Percentiles rank a stretch among this genome's conserved stretches.
Evolutionary conservation across 306 rosid species (phyloP).

Genomic region (Prunus padus): DNA sequence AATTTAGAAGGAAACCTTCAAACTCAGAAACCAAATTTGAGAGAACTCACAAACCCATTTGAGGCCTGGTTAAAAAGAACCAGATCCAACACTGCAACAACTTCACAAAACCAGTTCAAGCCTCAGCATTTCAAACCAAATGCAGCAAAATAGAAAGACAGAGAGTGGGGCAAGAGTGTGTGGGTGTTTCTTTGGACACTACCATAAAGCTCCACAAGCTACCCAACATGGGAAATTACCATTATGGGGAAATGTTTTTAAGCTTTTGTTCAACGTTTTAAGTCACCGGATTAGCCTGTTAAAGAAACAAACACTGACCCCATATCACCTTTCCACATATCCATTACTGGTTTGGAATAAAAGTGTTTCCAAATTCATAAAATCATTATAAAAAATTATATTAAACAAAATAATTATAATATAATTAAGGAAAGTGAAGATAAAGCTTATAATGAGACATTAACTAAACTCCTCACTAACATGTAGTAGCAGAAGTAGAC

Average conservation of each 20-base stretch:
- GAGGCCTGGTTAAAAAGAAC: constrained; percentile 10
- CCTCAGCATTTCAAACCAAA: constrained; percentile 28
- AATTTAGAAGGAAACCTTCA: background rate
- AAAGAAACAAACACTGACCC: background rate
- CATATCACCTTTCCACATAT: background rate
- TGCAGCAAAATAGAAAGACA: constrained; percentile 21
- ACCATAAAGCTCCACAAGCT: constrained; percentile 16
- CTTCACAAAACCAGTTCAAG: constrained; percentile 25
- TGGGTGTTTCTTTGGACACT: constrained; percentile 11
- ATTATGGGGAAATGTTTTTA: constrained; percentile 7
- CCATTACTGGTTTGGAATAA: constrained; percentile 1
- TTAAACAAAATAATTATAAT: background rate
- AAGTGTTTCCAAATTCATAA: background rate
- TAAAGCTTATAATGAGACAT: no score
- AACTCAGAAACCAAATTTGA: constrained; percentile 10
- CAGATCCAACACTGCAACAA: constrained; percentile 35
- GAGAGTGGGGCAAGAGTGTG: background rate
- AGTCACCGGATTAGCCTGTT: background rate
- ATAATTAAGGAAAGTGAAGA: background rate
- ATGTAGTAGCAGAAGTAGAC: background rate
- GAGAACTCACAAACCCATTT: constrained; percentile 16
- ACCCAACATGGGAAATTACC: constrained; percentile 27
- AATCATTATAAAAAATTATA: background rate
- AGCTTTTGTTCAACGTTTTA: background rate
- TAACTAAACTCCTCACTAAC: background rate